Evolutionary conservation across 139 green algal species (phyloP).

Genomic region (Closterium sp.): DNA sequence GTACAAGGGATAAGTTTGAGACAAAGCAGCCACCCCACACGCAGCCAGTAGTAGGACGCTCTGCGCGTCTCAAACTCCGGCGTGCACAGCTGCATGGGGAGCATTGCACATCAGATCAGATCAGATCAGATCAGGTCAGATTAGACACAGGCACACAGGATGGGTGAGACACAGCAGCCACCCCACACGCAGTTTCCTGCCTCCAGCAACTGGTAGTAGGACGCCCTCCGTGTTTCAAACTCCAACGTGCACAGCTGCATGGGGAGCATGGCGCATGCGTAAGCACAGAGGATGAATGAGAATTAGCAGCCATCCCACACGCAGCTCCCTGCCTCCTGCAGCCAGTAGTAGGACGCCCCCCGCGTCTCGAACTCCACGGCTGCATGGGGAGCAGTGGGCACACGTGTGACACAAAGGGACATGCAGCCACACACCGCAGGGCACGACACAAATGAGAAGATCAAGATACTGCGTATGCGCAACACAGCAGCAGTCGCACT

Average conservation of each 20-base stretch:
- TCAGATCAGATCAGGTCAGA: too few species aligned
- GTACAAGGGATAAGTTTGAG: too few species aligned
- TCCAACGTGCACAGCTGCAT: not conserved
- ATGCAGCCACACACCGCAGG: not conserved
- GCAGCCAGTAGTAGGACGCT: constrained; percentile 99
- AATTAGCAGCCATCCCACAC: not conserved
- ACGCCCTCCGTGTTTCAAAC: constrained; percentile 77
- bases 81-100: constrained; percentile 96
- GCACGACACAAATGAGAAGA: not conserved
- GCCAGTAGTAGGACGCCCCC: constrained; percentile 97
- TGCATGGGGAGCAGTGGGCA: not conserved
- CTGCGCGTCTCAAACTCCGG: constrained; percentile 95
- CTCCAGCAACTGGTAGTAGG: constrained; percentile 96
- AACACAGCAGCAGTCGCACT: constrained; percentile 91
- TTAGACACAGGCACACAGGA: too few species aligned
- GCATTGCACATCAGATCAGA: constrained; percentile 68
- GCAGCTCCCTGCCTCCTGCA: constrained; percentile 73
- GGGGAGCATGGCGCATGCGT: not conserved
- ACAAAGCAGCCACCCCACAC: too few species aligned
- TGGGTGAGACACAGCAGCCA: not conserved
- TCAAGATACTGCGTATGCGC: not conserved
- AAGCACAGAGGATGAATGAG: not conserved
- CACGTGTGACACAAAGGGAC: too few species aligned
- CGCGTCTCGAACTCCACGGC: constrained; percentile 61
- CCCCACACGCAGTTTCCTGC: constrained; percentile 58